Evolutionary conservation across 2,329 filamentous ascomycete genomes (phyloP), one percentile per base, ranked within the genome.

Genomic region (Torrubiella hemipterigena): DNA sequence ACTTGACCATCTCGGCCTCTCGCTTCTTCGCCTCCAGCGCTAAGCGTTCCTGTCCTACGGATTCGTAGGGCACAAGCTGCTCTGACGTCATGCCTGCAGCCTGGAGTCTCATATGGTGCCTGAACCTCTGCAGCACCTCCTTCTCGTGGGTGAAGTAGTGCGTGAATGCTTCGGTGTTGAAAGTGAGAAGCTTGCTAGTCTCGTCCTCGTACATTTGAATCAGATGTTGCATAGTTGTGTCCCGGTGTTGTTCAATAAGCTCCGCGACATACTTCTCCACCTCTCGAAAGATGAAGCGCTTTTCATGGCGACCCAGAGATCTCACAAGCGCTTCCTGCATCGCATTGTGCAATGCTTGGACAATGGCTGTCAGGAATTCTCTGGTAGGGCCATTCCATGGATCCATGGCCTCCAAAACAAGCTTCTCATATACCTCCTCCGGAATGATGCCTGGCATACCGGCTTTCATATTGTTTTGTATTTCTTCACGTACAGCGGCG

Each of bases 401-500:
- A 7, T 50, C 46, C 2, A 81, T 66, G 0, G 69, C 67, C n/a
- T 68, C 54, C 12, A 62, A 56, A 27, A 69, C 73, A 12, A 81
- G 57, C 0, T 60, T 59, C 17, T 75, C 66, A 15, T 77, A 73
- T 0, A 79, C 73, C 22, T 71, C 67, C 0, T 69, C 64, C 0
- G 75, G 67, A 1, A 73, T 67, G 1, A 74, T 60, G 6, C 68
- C 65, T 0, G 73, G 73, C 41, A 76, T 61, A 0, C 76, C 74
- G 0, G 71, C 65, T 13, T 60, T 61, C 17, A 66, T 68, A 10
- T 70, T 69, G 4, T 59, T 52, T 13, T 58, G 51, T 11, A 80
- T 76, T 9, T 74, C 63, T 0, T 58, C 50, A 0, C 67, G 63
- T 2, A 82, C 69, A 22, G 66, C 54, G 4, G 51, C 50, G 3